Evolutionary conservation across 257 asterid genomes (phyloP), one percentile per base, ranked within the genome.

Genomic region (Lantana camara): DNA sequence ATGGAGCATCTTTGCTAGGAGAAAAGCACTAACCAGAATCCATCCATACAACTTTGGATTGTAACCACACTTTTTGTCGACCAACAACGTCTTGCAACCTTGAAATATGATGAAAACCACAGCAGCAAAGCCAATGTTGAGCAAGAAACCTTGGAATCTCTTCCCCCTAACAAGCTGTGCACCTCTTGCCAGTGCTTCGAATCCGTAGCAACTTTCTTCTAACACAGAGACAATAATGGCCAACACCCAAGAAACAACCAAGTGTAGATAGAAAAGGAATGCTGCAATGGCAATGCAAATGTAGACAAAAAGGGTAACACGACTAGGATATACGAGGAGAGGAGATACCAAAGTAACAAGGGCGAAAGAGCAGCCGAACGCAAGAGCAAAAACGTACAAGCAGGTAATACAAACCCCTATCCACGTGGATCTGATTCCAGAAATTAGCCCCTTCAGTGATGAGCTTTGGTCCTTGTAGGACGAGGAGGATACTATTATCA

Each of bases 111-210:
- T 21, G 61, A 49, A 11, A 17, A 29, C 20, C 52, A 76, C 12
- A 29, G 81, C 9, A 14, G 19, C 49, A 0, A 63, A 68, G 10
- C 65, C n/a, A 16, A 59, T 9, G 53, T 57, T 77, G 38, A 85
- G 66, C 77, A 80, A 58, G 66, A 77, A 75, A 9, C 91, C 91
- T 2, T 66, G 69, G 12, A 67, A 19, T 54, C 67, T 72, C 59
- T 80, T 77, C 51, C 89, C 89, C 75, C 75, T 38, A 6, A 83
- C 66, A 0, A 85, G 68, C 4, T 24, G n/a, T 4, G 72, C 60
- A 1, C 82, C 87, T 76, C 63, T 80, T 34, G 78, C 82, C 32
- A 27, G 5, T 27, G 32, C 32, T 27, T 27, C 32, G 4, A 27
- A 27, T 27, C 32, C 32, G 5, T 2, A 27, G 5, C 2, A 27